Evolutionary conservation across 768 basidiomycete genomes (phyloP), one percentile per base, ranked within the genome.

Genomic region (Scleroderma citrinum): DNA sequence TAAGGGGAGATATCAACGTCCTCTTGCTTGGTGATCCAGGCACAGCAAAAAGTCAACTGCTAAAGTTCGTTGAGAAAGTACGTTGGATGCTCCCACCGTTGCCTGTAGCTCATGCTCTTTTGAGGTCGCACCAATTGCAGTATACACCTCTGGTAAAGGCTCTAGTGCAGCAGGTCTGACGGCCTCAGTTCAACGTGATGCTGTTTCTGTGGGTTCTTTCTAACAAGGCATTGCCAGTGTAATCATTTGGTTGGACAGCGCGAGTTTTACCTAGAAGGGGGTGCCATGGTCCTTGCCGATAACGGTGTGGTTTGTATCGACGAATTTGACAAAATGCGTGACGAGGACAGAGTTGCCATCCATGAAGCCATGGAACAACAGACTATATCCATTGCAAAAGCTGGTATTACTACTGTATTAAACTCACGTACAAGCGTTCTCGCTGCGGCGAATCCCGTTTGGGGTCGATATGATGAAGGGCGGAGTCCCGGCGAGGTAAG

Each of bases 341-440:
- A 99, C 57, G 95, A 98, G 68, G 96, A 99, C 65, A 83, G 96
- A 48, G 96, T 98, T 5, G 96, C 96, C 0, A 98, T 98, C 51
- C 96, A 98, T 68, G 96, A 98, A 71, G 96, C 95, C 13, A 99
- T 99, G 96, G 96, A 99, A 61, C 96, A 99, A 62, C 95, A 98
- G 62, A 99, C 96, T 0, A 98, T 99, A 57, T 98, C 96, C 2
- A 97, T 99, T 55, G 95, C 95, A 16, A 98, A 99, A 66, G 96
- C 96, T 4, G 96, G 95, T 53, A 99, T 99, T 48, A 97, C 96
- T 0, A 99, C 95, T 2, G 92, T 97, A 6, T 71, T 99, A 11
- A 99, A 99, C 69, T 94, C 93, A 2, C 73, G 95, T 34, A 97
- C 96, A 0, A 93, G 90, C 53, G 95, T 98, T 3, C 78, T 99